Evolutionary conservation across 108 stramenopile species (phyloP).

Genomic region (Phaeodactylum tricornutum): DNA sequence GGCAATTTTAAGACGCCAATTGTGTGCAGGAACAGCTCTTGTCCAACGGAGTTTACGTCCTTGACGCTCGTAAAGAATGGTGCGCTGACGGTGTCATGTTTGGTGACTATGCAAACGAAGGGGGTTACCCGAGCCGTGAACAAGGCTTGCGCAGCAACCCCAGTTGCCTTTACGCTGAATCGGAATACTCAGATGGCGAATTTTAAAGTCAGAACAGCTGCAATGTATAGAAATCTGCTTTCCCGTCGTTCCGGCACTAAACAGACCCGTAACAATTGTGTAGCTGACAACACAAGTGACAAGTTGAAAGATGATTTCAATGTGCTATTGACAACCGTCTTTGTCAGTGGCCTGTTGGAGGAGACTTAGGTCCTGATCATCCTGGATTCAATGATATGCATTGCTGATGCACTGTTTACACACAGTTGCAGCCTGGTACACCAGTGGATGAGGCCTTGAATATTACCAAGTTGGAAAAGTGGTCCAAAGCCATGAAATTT

Average conservation of each 20-base stretch:
- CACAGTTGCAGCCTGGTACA: no score
- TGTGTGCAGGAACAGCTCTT: conserved; percentile 37
- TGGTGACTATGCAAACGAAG: no score
- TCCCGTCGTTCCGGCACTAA: conserved; percentile 19
- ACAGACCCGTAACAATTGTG: conserved; percentile 28
- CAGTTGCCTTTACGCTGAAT: not conserved
- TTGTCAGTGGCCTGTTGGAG: conserved; percentile 35
- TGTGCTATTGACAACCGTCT: conserved; percentile 41
- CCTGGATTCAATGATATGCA: no score
- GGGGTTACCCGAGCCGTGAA: no score
- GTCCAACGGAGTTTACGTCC: conserved; percentile 32
- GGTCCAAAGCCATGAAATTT: conserved; percentile 24
- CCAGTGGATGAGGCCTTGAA: not conserved
- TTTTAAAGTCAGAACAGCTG: not conserved
- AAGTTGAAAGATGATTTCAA: conserved; percentile 28
- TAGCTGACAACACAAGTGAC: conserved; percentile 40
- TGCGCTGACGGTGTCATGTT: conserved; percentile 45
- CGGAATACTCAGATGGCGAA: not conserved
- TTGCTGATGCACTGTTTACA: no score
- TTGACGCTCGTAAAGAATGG: conserved; percentile 54
- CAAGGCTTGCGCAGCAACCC: no score
- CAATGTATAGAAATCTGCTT: not conserved
- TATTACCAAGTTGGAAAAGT: not conserved
- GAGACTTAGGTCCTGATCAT: conserved; percentile 31
- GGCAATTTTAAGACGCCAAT: conserved; percentile 46